phyloP scores from a whole-genome alignment of 345 rosid species.

The Dipteronia sinensis region DNA sequence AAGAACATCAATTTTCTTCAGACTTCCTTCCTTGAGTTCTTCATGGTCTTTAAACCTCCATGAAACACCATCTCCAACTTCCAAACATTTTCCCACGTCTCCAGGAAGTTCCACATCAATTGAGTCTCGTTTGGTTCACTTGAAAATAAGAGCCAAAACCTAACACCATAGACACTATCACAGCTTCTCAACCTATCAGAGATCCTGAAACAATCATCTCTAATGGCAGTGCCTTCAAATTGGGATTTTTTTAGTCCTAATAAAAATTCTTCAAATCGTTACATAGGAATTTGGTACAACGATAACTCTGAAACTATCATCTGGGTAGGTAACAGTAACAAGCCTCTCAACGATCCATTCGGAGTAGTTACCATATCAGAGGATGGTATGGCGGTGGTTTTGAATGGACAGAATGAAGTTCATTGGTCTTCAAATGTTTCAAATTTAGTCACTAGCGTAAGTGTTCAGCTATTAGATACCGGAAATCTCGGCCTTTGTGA shows the following conservation, averaged over 20 bases:
- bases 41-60: too few relatives aligned
- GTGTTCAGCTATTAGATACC: slow-evolving; percentile 36
- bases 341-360: slow-evolving; percentile 44
- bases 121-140: too few relatives aligned
- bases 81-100: too few relatives aligned
- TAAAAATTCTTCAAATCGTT: background rate
- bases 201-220: background rate
- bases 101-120: too few relatives aligned
- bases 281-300: background rate
- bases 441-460: background rate
- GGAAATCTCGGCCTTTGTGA: slow-evolving; percentile 56
- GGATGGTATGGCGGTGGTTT: slow-evolving; percentile 47
- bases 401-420: slow-evolving; percentile 29
- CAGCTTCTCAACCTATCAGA: background rate
- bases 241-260: background rate
- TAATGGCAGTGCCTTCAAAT: background rate
- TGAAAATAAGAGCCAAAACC: too few relatives aligned
- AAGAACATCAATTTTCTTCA: too few relatives aligned
- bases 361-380: slow-evolving; percentile 39
- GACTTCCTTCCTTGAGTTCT: too few relatives aligned
- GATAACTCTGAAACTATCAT: slow-evolving; percentile 19
- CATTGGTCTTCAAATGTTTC: slow-evolving; percentile 58
- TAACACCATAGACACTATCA: background rate
- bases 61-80: too few relatives aligned
- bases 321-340: slow-evolving; percentile 56